These are phyloP conservation scores for Penicillium sp. DNA, from an alignment of 2,329 filamentous ascomycete genomes.

Conservation along the genomic window DNA sequence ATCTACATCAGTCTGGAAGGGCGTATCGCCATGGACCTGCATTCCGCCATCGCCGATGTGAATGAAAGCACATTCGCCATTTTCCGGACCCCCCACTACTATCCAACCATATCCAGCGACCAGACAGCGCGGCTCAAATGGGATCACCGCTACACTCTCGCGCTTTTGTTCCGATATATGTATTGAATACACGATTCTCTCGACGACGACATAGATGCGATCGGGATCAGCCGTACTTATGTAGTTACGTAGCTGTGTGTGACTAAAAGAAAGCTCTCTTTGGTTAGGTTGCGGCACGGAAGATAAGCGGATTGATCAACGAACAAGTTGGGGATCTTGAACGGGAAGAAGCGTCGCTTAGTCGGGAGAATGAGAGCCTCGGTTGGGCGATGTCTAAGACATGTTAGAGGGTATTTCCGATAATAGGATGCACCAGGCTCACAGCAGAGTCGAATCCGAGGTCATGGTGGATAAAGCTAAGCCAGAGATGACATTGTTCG, in stretches of 20 bases:
- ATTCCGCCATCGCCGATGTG: slow-evolving; percentile 50
- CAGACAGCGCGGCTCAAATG: slow-evolving; percentile 76
- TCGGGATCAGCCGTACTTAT: slow-evolving; percentile 77
- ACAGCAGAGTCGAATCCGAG: slow-evolving; percentile 42
- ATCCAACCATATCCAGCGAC: slow-evolving; percentile 85
- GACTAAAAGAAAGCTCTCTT: slow-evolving; percentile 29
- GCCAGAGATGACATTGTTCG: slow-evolving; percentile 36
- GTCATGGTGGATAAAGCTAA: slow-evolving; percentile 40
- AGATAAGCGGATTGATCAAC: slow-evolving; percentile 28
- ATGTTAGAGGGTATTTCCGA: not conserved
- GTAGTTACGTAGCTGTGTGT: slow-evolving; percentile 70
- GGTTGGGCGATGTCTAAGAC: slow-evolving; percentile 61
- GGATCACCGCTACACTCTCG: slow-evolving; percentile 69
- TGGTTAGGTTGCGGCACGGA: not conserved
- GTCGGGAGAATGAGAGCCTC: slow-evolving; percentile 61
- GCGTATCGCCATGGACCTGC: slow-evolving; percentile 40
- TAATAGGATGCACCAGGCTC: slow-evolving; percentile 16
- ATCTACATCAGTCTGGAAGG: slow-evolving; percentile 51
- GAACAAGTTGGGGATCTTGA: slow-evolving; percentile 64
- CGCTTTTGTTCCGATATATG: slow-evolving; percentile 68
- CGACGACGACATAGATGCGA: slow-evolving; percentile 80
- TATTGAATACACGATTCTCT: slow-evolving; percentile 69
- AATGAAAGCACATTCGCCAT: slow-evolving; percentile 82
- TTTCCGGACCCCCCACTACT: slow-evolving; percentile 79
- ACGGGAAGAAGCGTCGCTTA: slow-evolving; percentile 65